Conservation (phyloP, 2,329 filamentous ascomycete species). For the Fusarium avenaceum region DNA sequence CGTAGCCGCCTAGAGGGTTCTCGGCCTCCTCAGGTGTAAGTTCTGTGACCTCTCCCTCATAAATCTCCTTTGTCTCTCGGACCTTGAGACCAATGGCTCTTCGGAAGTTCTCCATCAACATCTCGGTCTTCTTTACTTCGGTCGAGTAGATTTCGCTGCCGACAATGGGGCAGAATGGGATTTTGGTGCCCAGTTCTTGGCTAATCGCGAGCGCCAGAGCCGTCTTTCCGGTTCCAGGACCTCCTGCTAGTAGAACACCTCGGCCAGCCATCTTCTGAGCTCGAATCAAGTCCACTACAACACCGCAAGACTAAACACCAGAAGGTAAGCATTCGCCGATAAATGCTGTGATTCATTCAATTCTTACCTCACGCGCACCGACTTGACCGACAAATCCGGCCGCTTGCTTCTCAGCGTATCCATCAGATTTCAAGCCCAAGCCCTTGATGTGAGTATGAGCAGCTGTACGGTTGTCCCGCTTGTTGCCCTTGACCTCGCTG, state of each 20-base stretch:
- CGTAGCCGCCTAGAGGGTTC: constrained; percentile 96
- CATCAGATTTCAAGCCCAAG: constrained; percentile 87
- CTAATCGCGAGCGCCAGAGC: constrained; percentile 94
- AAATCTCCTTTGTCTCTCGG: constrained; percentile 98
- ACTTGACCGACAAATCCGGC: constrained; percentile 92
- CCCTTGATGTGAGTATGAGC: constrained; percentile 99
- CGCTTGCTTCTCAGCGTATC: constrained; percentile 82
- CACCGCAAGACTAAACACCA: constrained; percentile 80
- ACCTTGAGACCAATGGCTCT: constrained; percentile 96
- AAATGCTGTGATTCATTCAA: neutral
- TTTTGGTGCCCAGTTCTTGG: constrained; percentile 97
- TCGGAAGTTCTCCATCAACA: constrained; percentile 99
- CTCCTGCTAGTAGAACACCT: constrained; percentile 92
- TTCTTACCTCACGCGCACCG: constrained; percentile 84
- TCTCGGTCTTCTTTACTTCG: constrained; percentile 99
- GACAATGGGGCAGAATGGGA: constrained; percentile 98
- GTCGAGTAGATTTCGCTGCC: constrained; percentile 98
- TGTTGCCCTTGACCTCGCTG: constrained; percentile 94
- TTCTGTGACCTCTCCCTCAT: constrained; percentile 98
- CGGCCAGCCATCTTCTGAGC: constrained; percentile 98
- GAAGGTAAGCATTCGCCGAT: constrained; percentile 35
- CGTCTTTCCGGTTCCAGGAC: constrained; percentile 97
- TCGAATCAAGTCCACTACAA: constrained; percentile 95
- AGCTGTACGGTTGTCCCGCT: constrained; percentile 95
- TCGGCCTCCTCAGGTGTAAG: constrained; percentile 97